Base-by-base conservation (phyloP, 129 eudicot genomes). In the Mikania micrantha region DNA sequence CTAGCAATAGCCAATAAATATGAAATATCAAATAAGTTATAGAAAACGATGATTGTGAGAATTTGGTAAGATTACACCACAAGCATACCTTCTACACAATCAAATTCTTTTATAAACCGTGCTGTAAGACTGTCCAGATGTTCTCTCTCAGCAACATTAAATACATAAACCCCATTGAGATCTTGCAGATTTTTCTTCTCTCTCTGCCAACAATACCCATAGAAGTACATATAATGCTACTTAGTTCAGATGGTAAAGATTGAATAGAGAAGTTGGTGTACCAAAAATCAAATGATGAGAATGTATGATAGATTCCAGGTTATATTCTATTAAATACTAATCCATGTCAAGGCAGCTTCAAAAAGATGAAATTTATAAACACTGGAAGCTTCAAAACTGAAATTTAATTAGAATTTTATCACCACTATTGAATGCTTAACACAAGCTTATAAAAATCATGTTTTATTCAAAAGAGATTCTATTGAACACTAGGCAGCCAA, bases 101-200 rank as follows among this genome's bases (percentile, higher is more conserved):
- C 96, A 77, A 93, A 89, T 49, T 93, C 99, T 81, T 81, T 93
- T 42, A 93, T 87, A 9, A 93, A 84, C 84, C 82, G 85, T 3
- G 99, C 99, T 47, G 96, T 93, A 67, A 92, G 95, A 72, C 82
- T 78, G 79, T 86, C 96, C 65, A 93, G 65, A 77, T 74, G 74
- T 70, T 93, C 99, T 42, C 95, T 85, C 48, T 85, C 95, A 66
- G 95, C 77, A 75, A 89, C 95, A 83, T 74, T 84, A 74, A 78
- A 88, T 68, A 93, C 99, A 74, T 84, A 93, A 35, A 89, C 99
- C 39, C 87, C 80, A 53, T 62, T 89, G 20, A 89, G 68, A 64
- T 89, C 96, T 81, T 93, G 99, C 79, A 93, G 49, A 48, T 93
- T 89, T 86, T 88, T 89, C 86, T 87, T 93, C 67, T 89, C 96